Evolutionary conservation across 2,329 filamentous ascomycete species (phyloP).

Genomic region (Beauveria medogensis): DNA sequence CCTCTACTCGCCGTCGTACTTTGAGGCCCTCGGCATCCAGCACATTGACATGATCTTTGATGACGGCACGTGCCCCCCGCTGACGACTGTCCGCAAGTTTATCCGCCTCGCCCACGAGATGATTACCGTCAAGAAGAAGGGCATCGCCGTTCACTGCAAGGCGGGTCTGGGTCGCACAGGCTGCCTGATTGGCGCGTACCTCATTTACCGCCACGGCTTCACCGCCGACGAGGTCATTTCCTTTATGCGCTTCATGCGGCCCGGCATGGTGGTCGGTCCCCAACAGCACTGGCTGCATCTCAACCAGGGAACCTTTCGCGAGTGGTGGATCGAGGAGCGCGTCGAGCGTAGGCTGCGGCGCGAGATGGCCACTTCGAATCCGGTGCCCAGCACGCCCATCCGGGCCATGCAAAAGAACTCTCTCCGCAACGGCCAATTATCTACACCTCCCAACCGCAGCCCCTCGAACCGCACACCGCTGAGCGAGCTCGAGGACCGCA

Average conservation of each 20-base stretch:
- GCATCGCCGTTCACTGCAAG: conserved; percentile 97
- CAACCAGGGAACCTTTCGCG: conserved; percentile 93
- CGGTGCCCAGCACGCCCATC: conserved; percentile 50
- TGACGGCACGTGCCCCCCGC: conserved; percentile 87
- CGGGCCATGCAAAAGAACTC: conserved; percentile 53
- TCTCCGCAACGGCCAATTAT: conserved; percentile 58
- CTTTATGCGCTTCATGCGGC: conserved; percentile 98
- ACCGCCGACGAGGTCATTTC: conserved; percentile 96
- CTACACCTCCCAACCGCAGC: conserved; percentile 77
- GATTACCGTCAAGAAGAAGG: conserved; percentile 84
- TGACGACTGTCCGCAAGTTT: conserved; percentile 87
- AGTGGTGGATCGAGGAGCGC: conserved; percentile 95
- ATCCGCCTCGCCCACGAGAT: conserved; percentile 91
- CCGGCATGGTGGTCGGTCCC: conserved; percentile 96
- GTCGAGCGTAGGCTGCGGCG: conserved; percentile 59
- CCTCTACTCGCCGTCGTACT: conserved; percentile 94
- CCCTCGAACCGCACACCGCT: conserved; percentile 72
- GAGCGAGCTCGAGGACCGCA: conserved; percentile 87
- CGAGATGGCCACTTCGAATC: conserved; percentile 44
- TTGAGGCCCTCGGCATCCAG: conserved; percentile 87
- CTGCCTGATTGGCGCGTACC: conserved; percentile 91
- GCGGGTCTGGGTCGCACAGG: conserved; percentile 91
- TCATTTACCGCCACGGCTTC: conserved; percentile 96
- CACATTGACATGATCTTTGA: conserved; percentile 99
- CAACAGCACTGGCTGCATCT: conserved; percentile 99